Evolutionary conservation across 2,329 filamentous ascomycete genomes (phyloP).

Genomic region (Aphanoascus verrucosus): DNA sequence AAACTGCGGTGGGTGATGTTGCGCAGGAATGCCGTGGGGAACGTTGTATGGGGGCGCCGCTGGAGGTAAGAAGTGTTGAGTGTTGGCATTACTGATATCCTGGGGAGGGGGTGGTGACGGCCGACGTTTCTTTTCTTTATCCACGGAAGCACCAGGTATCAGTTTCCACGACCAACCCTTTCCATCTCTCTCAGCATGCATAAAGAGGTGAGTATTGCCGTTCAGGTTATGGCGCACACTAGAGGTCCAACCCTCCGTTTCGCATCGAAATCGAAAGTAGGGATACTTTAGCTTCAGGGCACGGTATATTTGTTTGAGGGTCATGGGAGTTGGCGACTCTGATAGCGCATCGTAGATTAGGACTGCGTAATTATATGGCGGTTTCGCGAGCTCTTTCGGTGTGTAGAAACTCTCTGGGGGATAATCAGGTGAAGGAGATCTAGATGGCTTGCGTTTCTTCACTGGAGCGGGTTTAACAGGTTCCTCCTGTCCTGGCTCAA

Average conservation of each 20-base stretch:
- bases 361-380: conserved; percentile 52
- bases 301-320: conserved; percentile 56
- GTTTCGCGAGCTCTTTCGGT: conserved; percentile 52
- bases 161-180: conserved; percentile 56
- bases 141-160: conserved; percentile 48
- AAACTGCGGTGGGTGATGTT: conserved; percentile 19
- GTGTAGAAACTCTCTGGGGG: conserved; percentile 49
- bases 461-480: conserved; percentile 36
- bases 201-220: conserved; percentile 47
- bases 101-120: conserved; percentile 33
- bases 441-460: conserved; percentile 44
- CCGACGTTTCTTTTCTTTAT: conserved; percentile 47
- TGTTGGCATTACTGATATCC: conserved; percentile 22
- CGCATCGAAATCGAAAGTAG: conserved; percentile 51
- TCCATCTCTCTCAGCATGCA: conserved; percentile 50
- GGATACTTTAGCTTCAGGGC: conserved; percentile 54
- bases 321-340: conserved; percentile 47
- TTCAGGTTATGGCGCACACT: conserved; percentile 55
- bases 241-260: conserved; percentile 55
- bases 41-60: conserved; percentile 27
- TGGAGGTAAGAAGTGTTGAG: conserved; percentile 31
- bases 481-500: conserved; percentile 32
- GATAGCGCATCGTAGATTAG: conserved; percentile 54
- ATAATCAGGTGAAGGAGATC: conserved; percentile 53
- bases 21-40: conserved; percentile 13